Conservation (phyloP, 129 eudicot species). For the Tanacetum coccineum region DNA sequence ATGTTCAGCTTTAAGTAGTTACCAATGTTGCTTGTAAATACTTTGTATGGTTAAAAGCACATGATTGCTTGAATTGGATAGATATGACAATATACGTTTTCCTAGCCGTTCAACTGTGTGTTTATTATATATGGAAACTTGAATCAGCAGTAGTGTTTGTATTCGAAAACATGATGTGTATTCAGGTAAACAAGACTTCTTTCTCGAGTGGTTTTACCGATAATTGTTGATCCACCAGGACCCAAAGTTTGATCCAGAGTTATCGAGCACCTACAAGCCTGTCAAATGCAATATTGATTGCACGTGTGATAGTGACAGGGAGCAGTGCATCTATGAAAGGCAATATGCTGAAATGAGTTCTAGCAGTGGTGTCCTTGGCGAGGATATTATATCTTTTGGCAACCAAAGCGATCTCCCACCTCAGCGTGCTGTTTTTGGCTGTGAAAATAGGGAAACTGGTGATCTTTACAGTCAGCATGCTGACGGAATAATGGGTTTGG, state of each 20-base stretch:
- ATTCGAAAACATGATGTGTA: too few relatives aligned
- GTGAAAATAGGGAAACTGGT: slow-evolving; percentile 94
- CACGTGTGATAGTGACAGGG: slow-evolving; percentile 56
- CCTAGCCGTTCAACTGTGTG: neutral
- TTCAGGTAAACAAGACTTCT: too few relatives aligned
- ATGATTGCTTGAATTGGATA: too few relatives aligned
- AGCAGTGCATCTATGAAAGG: slow-evolving; percentile 76
- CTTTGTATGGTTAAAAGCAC: neutral
- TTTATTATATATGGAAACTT: too few relatives aligned
- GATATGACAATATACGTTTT: neutral
- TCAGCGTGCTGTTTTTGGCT: slow-evolving; percentile 90
- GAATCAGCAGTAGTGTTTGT: too few relatives aligned
- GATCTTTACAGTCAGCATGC: slow-evolving; percentile 94
- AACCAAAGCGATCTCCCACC: slow-evolving; percentile 85
- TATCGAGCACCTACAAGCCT: slow-evolving; percentile 69
- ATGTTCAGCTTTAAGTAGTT: neutral
- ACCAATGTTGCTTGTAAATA: neutral
- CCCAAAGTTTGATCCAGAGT: slow-evolving; percentile 88
- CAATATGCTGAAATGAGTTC: slow-evolving; percentile 98
- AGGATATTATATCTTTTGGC: slow-evolving; percentile 86
- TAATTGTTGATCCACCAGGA: slow-evolving; percentile 48
- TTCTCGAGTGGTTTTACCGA: neutral
- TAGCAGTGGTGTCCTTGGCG: slow-evolving; percentile 94
- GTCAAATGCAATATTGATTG: slow-evolving; percentile 86
- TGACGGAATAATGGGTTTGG: slow-evolving; percentile 99